Evolutionary conservation across 306 rosid genomes (phyloP).

Genomic region (Dalbergia oliveri): DNA sequence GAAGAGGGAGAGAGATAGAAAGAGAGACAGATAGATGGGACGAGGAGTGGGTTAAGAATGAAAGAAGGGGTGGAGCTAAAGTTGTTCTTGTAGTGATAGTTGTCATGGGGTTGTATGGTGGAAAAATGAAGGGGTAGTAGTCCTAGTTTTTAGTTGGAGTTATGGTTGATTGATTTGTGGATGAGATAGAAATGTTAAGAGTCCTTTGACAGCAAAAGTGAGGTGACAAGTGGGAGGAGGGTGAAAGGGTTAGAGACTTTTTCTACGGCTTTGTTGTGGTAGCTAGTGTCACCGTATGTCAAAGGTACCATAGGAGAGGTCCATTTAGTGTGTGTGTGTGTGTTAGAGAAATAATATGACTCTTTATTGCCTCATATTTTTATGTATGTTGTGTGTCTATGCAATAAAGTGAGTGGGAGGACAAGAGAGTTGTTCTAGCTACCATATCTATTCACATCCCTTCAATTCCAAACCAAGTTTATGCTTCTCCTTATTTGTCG

Average conservation of each 20-base stretch:
- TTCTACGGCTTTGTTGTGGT: slow-evolving; percentile 61
- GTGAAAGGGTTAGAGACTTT: slow-evolving; percentile 64
- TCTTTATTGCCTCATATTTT: neutral
- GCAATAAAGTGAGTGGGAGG: slow-evolving; percentile 49
- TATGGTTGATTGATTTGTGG: slow-evolving; percentile 60
- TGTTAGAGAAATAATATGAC: slow-evolving; percentile 5
- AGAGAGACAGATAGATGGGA: neutral
- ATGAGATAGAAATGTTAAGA: slow-evolving; percentile 55
- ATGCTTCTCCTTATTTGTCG: slow-evolving; percentile 68
- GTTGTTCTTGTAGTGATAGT: slow-evolving; percentile 67
- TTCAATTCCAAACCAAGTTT: slow-evolving; percentile 69
- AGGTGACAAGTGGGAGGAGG: slow-evolving; percentile 79
- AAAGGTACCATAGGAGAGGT: slow-evolving; percentile 47
- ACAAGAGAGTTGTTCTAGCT: slow-evolving; percentile 67
- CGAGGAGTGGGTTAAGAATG: slow-evolving; percentile 39
- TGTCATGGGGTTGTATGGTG: slow-evolving; percentile 61
- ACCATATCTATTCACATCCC: slow-evolving; percentile 73
- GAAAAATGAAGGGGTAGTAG: slow-evolving; percentile 53
- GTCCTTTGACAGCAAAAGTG: slow-evolving; percentile 49
- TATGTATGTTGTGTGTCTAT: neutral
- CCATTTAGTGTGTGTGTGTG: slow-evolving; percentile 41
- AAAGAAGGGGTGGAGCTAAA: slow-evolving; percentile 38
- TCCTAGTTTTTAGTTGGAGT: slow-evolving; percentile 89
- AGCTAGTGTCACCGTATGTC: slow-evolving; percentile 68
- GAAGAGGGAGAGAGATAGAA: neutral